Evolutionary conservation across 441 rosid genomes (phyloP).

Genomic region (Populus hybrid): DNA sequence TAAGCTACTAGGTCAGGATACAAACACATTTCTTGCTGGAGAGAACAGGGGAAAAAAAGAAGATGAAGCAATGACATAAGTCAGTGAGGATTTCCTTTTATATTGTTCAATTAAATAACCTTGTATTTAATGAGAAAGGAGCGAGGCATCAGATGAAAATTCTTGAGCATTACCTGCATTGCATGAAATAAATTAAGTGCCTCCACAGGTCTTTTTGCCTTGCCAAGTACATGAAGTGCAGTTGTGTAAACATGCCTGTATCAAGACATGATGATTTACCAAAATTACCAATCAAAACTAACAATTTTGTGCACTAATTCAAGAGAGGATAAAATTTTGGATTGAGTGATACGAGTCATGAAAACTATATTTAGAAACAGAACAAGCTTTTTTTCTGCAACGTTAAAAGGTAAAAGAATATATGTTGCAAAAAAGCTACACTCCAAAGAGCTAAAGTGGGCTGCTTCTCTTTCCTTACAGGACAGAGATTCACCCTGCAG

Average conservation of each 20-base stretch:
- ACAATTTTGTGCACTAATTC: not conserved
- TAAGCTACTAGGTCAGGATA: slow-evolving; percentile 95
- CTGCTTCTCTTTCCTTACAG: not conserved
- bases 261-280: slow-evolving; percentile 21
- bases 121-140: slow-evolving; percentile 16
- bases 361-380: not conserved
- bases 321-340: not conserved
- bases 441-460: not conserved
- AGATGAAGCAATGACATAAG: not conserved
- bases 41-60: slow-evolving; percentile 5
- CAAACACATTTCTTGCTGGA: slow-evolving; percentile 71
- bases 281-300: slow-evolving; percentile 5
- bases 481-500: not conserved
- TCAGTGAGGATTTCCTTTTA: slow-evolving; percentile 10
- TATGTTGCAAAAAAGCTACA: no score
- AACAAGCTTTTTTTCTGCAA: not conserved
- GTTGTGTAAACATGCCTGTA: slow-evolving; percentile 71
- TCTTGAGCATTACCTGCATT: slow-evolving; percentile 65
- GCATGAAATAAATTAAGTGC: slow-evolving; percentile 80
- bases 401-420: no score
- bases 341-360: not conserved
- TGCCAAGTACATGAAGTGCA: slow-evolving; percentile 79
- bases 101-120: slow-evolving; percentile 2
- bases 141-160: slow-evolving; percentile 1
- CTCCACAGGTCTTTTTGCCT: slow-evolving; percentile 92